Conservation (phyloP, 1,284 basidiomycete genomes). For the Porogramme epimiltina region DNA sequence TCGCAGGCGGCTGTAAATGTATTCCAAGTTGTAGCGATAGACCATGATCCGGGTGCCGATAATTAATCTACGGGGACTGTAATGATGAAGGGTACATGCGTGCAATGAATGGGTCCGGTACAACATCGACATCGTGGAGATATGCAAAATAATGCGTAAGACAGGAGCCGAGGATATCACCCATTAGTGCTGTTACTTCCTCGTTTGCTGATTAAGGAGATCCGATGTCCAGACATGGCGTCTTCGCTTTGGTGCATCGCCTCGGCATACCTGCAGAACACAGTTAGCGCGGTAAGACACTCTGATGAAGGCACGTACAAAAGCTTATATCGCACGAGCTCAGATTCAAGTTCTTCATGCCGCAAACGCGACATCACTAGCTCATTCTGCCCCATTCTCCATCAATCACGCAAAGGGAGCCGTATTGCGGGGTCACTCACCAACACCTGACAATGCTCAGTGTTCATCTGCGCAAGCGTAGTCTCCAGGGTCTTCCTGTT, state of each 20-base stretch:
- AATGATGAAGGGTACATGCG: slow-evolving; percentile 13
- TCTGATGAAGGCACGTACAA: slow-evolving; percentile 54
- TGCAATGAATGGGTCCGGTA: slow-evolving; percentile 15
- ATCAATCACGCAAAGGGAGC: no score
- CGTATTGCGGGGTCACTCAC: slow-evolving; percentile 38
- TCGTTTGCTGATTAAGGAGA: slow-evolving; percentile 42
- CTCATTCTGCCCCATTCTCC: slow-evolving; percentile 62
- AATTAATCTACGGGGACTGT: slow-evolving; percentile 9
- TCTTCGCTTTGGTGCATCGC: slow-evolving; percentile 85
- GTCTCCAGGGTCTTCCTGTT: slow-evolving; percentile 77
- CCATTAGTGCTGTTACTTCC: slow-evolving; percentile 26
- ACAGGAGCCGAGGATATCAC: not conserved
- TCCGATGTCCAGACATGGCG: slow-evolving; percentile 71
- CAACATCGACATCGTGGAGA: slow-evolving; percentile 12
- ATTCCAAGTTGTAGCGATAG: no score
- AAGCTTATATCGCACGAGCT: slow-evolving; percentile 90
- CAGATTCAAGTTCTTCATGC: slow-evolving; percentile 88
- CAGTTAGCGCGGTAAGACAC: slow-evolving; percentile 1
- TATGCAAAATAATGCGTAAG: slow-evolving; percentile 6
- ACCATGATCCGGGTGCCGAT: not conserved
- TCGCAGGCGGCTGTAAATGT: no score
- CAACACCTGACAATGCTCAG: slow-evolving; percentile 77
- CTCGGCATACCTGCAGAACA: slow-evolving; percentile 73
- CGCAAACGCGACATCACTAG: slow-evolving; percentile 84
- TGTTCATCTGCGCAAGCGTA: slow-evolving; percentile 76